Evolutionary conservation across 192 early-diverging fungal genomes (phyloP).

Genomic region (Coemansia sp.): DNA sequence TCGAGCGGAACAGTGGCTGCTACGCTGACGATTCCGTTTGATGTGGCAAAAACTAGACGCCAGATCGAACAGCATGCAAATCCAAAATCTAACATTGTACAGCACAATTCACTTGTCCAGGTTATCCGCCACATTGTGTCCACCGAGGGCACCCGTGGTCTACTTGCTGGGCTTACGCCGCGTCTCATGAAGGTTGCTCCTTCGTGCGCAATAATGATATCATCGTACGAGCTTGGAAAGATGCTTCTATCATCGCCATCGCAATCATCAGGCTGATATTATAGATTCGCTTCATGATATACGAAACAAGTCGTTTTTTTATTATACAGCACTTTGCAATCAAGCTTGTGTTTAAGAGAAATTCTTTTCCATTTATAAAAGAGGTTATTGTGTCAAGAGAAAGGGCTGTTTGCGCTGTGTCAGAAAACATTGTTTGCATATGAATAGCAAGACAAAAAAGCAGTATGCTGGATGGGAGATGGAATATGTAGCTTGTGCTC

Average conservation of each 20-base stretch:
- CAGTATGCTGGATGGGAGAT: too few relatives aligned
- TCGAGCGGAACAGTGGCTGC: constrained; percentile 89
- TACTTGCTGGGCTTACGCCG: constrained; percentile 62
- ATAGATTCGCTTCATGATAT: too few relatives aligned
- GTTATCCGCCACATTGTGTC: constrained; percentile 43
- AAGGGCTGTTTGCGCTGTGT: too few relatives aligned
- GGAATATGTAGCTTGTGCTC: too few relatives aligned
- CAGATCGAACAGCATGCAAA: constrained; percentile 64
- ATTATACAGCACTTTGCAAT: too few relatives aligned
- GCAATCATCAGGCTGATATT: neutral
- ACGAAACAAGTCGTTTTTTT: too few relatives aligned
- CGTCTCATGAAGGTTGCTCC: constrained; percentile 88
- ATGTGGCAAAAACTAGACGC: constrained; percentile 91
- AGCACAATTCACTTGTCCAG: constrained; percentile 22
- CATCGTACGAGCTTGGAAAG: constrained; percentile 78
- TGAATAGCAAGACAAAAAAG: too few relatives aligned
- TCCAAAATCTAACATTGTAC: constrained; percentile 14
- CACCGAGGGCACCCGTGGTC: constrained; percentile 32
- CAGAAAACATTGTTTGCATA: too few relatives aligned
- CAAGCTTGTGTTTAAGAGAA: too few relatives aligned
- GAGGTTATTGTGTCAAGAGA: too few relatives aligned
- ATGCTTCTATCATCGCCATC: constrained; percentile 14
- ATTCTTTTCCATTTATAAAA: too few relatives aligned
- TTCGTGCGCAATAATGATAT: constrained; percentile 96
- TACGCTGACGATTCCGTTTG: constrained; percentile 88